Conservation (phyloP, 1,139 yeast species). For the Lodderomyces parapsilosis region DNA sequence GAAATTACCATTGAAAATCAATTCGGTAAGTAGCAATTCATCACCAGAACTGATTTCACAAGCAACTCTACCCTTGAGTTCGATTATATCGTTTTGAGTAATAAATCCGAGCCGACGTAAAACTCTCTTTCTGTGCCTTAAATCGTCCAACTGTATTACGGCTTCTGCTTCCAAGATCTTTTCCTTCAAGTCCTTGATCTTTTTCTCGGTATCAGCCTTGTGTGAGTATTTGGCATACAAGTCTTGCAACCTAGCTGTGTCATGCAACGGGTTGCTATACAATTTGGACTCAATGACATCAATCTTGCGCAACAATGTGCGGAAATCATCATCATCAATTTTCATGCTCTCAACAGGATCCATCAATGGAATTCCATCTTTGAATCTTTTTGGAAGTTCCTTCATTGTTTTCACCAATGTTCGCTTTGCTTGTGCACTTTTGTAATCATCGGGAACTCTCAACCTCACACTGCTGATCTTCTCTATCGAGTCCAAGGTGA, state of each 20-base stretch:
- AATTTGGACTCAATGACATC: constrained; percentile 79
- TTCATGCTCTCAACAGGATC: constrained; percentile 94
- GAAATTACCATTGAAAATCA: constrained; percentile 92
- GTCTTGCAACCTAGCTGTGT: constrained; percentile 60
- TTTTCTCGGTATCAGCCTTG: constrained; percentile 62
- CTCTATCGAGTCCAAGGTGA: constrained; percentile 74
- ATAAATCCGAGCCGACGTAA: constrained; percentile 81
- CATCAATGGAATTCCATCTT: constrained; percentile 83
- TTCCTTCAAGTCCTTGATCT: constrained; percentile 58
- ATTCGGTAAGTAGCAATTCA: constrained; percentile 82
- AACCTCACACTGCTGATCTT: constrained; percentile 78
- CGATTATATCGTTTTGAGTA: constrained; percentile 80
- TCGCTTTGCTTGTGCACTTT: constrained; percentile 66
- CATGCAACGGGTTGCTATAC: constrained; percentile 65
- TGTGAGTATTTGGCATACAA: constrained; percentile 62
- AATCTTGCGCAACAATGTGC: constrained; percentile 66
- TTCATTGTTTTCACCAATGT: constrained; percentile 73
- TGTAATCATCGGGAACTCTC: constrained; percentile 77
- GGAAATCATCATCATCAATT: constrained; percentile 77
- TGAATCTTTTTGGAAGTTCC: constrained; percentile 79
- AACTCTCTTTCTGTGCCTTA: constrained; percentile 89
- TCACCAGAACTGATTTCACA: constrained; percentile 97
- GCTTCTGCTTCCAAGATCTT: constrained; percentile 84
- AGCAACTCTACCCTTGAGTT: constrained; percentile 91
- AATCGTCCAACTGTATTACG: constrained; percentile 89